These are phyloP conservation scores for Gardenia jasminoides DNA, from an alignment of 257 asterid species.

Conservation along the genomic window DNA sequence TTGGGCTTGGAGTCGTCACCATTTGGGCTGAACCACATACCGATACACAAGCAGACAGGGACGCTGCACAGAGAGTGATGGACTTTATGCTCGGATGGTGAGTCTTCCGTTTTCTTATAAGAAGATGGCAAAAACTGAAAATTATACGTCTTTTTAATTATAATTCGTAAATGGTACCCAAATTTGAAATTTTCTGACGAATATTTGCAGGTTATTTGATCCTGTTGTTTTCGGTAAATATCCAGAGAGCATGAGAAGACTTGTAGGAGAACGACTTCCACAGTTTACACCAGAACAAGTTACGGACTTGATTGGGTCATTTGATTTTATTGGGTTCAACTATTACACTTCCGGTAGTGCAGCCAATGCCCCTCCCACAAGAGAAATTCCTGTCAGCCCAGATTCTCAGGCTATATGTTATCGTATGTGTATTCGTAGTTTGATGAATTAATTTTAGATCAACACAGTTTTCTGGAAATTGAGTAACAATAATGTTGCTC, in stretches of 20 bases:
- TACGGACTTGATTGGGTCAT: background rate
- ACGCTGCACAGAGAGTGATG: background rate
- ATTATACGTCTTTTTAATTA: too few species aligned
- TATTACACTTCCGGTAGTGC: slow-evolving; percentile 10
- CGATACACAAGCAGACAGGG: background rate
- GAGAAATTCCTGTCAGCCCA: background rate
- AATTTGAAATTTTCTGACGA: background rate
- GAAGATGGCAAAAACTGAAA: background rate
- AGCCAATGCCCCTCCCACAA: background rate
- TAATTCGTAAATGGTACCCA: background rate
- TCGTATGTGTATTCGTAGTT: background rate
- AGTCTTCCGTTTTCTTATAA: too few species aligned
- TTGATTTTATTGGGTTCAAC: slow-evolving; percentile 14
- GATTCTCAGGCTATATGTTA: background rate
- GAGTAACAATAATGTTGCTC: background rate
- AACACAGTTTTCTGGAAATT: too few species aligned
- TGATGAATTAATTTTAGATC: background rate
- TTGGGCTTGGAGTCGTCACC: background rate
- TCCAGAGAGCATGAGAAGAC: slow-evolving; percentile 7
- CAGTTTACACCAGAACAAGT: slow-evolving; percentile 6
- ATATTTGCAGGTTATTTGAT: slow-evolving; percentile 2
- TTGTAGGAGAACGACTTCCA: slow-evolving; percentile 11
- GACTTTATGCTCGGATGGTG: background rate
- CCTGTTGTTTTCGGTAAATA: slow-evolving; percentile 6
- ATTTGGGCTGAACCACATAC: background rate